Evolutionary conservation across 2,329 filamentous ascomycete species (phyloP).

Genomic region (Epicoccum sorghinum): DNA sequence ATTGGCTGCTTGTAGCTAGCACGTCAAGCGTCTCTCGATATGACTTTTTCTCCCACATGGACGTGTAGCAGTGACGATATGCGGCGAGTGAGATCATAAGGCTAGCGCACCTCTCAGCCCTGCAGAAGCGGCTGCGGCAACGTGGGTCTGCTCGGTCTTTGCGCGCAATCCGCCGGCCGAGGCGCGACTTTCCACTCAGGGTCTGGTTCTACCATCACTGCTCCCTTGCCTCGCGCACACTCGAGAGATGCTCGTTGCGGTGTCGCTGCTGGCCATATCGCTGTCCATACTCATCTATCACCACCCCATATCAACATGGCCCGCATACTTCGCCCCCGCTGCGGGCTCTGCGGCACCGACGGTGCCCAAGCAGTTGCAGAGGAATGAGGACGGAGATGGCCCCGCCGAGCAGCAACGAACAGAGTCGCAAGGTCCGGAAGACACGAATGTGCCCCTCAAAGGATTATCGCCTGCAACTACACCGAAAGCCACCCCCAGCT

Average conservation of each 20-base stretch:
- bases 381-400: conserved; percentile 18
- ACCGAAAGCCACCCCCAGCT: conserved; percentile 36
- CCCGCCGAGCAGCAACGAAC: conserved; percentile 21
- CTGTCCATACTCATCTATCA: conserved; percentile 45
- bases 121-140: conserved; percentile 9
- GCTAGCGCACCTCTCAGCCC: conserved; percentile 10
- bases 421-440: conserved; percentile 19
- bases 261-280: conserved; percentile 46
- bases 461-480: conserved; percentile 38
- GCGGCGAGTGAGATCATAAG: conserved; percentile 10
- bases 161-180: neutral
- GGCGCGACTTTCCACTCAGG: conserved; percentile 18
- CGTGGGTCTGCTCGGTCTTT: conserved; percentile 13
- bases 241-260: conserved; percentile 47
- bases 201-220: conserved; percentile 10
- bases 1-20: neutral
- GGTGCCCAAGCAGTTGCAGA: conserved; percentile 25
- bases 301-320: conserved; percentile 47
- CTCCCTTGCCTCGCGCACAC: conserved; percentile 12
- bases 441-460: neutral
- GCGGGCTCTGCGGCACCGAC: conserved; percentile 16
- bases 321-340: conserved; percentile 23
- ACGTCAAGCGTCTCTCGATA: neutral
- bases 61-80: conserved; percentile 9
- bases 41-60: neutral